Base-by-base conservation (phyloP, 352 stramenopile species). In the Pythium aquatile region DNA sequence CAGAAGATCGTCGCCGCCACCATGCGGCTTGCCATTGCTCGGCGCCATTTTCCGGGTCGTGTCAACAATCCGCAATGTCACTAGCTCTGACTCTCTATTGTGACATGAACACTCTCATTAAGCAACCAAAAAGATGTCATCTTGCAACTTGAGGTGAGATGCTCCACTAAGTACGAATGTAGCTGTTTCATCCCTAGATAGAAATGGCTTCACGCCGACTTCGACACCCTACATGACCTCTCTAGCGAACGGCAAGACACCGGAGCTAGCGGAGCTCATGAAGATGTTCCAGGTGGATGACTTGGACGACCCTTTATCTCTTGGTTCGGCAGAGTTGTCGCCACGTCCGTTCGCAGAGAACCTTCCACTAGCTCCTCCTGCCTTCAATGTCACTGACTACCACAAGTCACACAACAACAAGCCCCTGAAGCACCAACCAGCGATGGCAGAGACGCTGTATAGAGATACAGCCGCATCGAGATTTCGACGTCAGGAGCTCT, bases 241-340 rank as follows among this genome's bases (percentile, higher is more conserved):
- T 8, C 35, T 29, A 3, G 44, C 71, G 57, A 81, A 77, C 52
- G 70, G 74, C 44, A 54, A 75, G 9, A 75, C 78, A 30, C 76
- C 74, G 2, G 68, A 85, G 24, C 66, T 83, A 51, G 70, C 78
- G 16, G 70, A 83, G 56, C 67, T 85, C 55, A 74, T 85, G 55
- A 70, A 73, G 56, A 76, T 79, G 59, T 87, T 82, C 60, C 61
- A 73, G 61, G 66, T 66, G 1, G 58, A 71, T 6, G 65, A 74
- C 51, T 64, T 59, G 2, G 42, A 65, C 6, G 28, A 55, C 20
- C 16, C 35, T 5, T 35, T 33, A 20, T 24, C 54, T 52, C 33
- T 20, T 54, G 57, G 30, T 13, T 49, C 42, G 16, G 6, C 16
- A 13, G 17, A 29, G 17, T 28, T 28, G 5, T 49, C 42, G 13